Evolutionary conservation across 352 stramenopile genomes (phyloP).

Genomic region (Phytophthora pinifolia): DNA sequence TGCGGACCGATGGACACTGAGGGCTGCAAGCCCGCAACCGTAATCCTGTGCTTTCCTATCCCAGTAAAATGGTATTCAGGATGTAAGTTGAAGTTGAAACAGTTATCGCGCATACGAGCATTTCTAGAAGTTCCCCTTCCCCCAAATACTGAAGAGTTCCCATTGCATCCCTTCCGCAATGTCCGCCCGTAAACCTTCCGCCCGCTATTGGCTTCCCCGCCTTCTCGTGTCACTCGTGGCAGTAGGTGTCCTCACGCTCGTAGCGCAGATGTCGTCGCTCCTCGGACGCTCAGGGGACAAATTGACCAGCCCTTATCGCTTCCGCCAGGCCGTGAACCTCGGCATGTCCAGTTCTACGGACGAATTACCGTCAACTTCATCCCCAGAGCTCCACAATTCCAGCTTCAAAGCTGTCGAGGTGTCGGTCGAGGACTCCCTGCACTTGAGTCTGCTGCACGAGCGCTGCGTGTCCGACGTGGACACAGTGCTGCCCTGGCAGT

Average conservation of each 20-base stretch:
- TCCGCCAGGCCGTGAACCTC: conserved; percentile 15
- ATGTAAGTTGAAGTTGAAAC: too few relatives aligned
- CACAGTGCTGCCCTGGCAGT: conserved; percentile 34
- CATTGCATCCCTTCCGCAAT: too few relatives aligned
- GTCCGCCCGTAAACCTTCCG: not conserved
- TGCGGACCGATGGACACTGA: too few relatives aligned
- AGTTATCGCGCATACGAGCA: too few relatives aligned
- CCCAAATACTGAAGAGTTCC: too few relatives aligned
- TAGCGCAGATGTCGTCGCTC: conserved; percentile 22
- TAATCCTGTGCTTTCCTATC: too few relatives aligned
- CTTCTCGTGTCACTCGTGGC: conserved; percentile 16
- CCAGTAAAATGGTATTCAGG: too few relatives aligned
- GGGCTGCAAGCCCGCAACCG: too few relatives aligned
- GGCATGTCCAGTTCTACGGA: conserved; percentile 4
- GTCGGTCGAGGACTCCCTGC: conserved; percentile 31
- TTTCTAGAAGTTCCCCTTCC: too few relatives aligned
- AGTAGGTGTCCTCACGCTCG: conserved; percentile 21
- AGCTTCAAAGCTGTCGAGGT: conserved; percentile 5
- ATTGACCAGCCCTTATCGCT: conserved; percentile 6
- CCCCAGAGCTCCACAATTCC: too few relatives aligned
- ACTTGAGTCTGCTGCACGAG: conserved; percentile 38
- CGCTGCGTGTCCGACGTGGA: conserved; percentile 36
- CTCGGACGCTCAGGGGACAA: conserved; percentile 16
- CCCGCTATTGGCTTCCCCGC: conserved; percentile 18
- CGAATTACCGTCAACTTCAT: not conserved